phyloP scores from a whole-genome alignment of 2,329 filamentous ascomycete species.

The Emergomyces pasteurianus region DNA sequence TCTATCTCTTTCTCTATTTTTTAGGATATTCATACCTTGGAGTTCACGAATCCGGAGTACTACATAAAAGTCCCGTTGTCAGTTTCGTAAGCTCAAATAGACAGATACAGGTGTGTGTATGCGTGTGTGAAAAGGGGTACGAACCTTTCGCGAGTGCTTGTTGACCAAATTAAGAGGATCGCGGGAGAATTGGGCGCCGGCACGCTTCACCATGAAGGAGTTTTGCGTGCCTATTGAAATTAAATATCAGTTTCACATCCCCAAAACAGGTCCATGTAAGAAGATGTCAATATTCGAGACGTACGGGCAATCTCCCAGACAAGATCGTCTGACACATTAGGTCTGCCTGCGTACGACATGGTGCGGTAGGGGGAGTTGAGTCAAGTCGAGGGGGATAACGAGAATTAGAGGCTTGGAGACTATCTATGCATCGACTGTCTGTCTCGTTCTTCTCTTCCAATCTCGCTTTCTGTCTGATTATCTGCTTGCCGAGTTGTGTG shows the following conservation, averaged over 20 bases:
- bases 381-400: neutral
- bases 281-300: conserved; percentile 35
- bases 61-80: conserved; percentile 26
- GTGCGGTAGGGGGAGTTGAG: conserved; percentile 15
- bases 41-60: conserved; percentile 88
- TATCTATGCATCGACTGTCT: neutral
- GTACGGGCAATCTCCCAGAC: conserved; percentile 92
- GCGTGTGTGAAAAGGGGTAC: too few species aligned
- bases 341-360: conserved; percentile 40
- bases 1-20: neutral
- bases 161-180: conserved; percentile 91
- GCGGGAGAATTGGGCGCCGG: conserved; percentile 79
- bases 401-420: neutral
- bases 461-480: too few species aligned
- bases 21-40: conserved; percentile 53
- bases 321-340: conserved; percentile 79
- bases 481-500: too few species aligned
- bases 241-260: neutral
- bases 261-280: neutral
- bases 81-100: neutral
- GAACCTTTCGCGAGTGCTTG: conserved; percentile 80
- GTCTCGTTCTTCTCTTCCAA: neutral
- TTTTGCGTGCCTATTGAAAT: conserved; percentile 63
- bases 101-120: too few species aligned
- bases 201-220: conserved; percentile 85